phyloP scores from a whole-genome alignment of 1,284 basidiomycete genomes.

The Papiliotrema terrestris region DNA sequence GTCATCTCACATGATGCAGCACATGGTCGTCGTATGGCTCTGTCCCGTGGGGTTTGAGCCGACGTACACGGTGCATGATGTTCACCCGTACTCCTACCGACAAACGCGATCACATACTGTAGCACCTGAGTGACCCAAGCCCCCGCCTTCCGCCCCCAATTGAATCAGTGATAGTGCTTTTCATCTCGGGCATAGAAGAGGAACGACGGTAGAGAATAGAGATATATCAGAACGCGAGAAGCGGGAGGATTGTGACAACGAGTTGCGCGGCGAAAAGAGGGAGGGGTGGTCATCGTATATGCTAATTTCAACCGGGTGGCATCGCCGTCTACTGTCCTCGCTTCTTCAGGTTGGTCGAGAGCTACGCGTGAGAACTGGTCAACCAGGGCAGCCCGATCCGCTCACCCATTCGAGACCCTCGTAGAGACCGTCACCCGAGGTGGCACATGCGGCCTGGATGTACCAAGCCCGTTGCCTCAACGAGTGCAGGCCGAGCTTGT shows the following conservation, averaged over 20 bases:
- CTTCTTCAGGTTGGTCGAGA: slow-evolving; percentile 52
- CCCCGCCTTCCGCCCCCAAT: not conserved
- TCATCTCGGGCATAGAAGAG: not conserved
- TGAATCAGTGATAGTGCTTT: not conserved
- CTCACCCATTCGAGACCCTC: slow-evolving; percentile 89
- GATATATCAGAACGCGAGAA: not conserved
- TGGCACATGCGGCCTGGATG: slow-evolving; percentile 99
- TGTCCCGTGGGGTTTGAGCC: too few relatives aligned
- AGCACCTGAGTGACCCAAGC: too few relatives aligned
- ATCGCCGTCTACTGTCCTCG: slow-evolving; percentile 26
- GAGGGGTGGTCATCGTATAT: not conserved
- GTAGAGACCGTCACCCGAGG: slow-evolving; percentile 97
- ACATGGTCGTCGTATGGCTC: too few relatives aligned
- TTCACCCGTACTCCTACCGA: too few relatives aligned
- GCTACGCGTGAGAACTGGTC: slow-evolving; percentile 16
- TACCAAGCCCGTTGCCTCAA: slow-evolving; percentile 98
- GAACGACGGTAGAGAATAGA: not conserved
- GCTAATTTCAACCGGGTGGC: not conserved
- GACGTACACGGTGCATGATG: too few relatives aligned
- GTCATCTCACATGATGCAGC: too few relatives aligned
- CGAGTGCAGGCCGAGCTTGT: slow-evolving; percentile 97
- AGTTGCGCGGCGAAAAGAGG: not conserved
- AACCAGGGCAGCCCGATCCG: not conserved
- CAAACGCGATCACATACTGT: too few relatives aligned
- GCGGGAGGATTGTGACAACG: not conserved